These are phyloP conservation scores for Candida pseudocylindracea DNA, from an alignment of 1,139 yeast species.

Conservation along the genomic window DNA sequence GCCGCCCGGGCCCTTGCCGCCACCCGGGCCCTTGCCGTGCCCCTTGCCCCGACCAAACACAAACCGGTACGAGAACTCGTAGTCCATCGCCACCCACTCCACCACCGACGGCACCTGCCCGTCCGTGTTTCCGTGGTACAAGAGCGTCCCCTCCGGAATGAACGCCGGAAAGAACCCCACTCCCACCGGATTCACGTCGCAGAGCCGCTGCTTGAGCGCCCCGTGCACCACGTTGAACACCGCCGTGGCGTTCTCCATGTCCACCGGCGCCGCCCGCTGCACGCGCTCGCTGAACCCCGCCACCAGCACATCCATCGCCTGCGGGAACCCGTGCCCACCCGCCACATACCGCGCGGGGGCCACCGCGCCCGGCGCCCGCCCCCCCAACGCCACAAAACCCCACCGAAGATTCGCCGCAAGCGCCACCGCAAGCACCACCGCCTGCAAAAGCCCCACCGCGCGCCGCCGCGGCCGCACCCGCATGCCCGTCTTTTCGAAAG, in stretches of 20 bases:
- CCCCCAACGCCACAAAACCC: too few species aligned
- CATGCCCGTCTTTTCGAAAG: too few species aligned
- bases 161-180: slow-evolving; percentile 33
- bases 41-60: slow-evolving; percentile 4
- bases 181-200: slow-evolving; percentile 27
- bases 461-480: too few species aligned
- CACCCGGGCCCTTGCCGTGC: too few species aligned
- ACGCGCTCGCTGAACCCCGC: too few species aligned
- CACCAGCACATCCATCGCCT: too few species aligned
- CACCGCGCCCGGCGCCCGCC: too few species aligned
- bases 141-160: slow-evolving; percentile 27
- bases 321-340: too few species aligned
- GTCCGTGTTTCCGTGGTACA: slow-evolving; percentile 21
- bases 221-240: slow-evolving; percentile 27
- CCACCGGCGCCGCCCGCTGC: slow-evolving; percentile 7
- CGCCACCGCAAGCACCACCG: too few species aligned
- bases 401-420: too few species aligned
- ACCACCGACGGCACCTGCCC: slow-evolving; percentile 15
- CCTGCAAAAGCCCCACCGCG: too few species aligned
- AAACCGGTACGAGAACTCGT: slow-evolving; percentile 29
- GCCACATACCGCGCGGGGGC: too few species aligned
- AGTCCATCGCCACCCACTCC: slow-evolving; percentile 40
- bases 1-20: not conserved
- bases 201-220: slow-evolving; percentile 23
- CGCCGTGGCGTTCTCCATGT: slow-evolving; percentile 23